Conservation (phyloP, 495 filamentous ascomycete species). For the Apiosordaria backusii region DNA sequence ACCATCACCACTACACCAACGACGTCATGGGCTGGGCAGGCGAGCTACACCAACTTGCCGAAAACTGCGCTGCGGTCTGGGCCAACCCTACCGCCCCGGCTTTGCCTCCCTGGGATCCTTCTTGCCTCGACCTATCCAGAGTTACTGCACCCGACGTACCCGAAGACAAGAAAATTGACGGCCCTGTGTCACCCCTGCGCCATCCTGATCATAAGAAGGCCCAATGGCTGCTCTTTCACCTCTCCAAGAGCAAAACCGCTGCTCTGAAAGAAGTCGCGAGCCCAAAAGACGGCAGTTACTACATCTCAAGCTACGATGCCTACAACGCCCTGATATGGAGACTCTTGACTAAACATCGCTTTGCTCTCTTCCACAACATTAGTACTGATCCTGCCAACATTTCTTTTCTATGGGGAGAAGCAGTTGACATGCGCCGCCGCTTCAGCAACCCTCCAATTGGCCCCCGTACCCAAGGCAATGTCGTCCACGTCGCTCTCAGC, state of each 20-base stretch:
- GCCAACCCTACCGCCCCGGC: constrained; percentile 20
- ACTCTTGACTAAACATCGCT: constrained; percentile 33
- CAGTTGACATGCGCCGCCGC: constrained; percentile 41
- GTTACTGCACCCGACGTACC: constrained; percentile 27
- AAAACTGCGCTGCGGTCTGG: constrained; percentile 40
- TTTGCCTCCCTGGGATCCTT: constrained; percentile 36
- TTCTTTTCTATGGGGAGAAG: constrained; percentile 29
- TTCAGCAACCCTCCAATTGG: constrained; percentile 28
- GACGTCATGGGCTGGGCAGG: constrained; percentile 44
- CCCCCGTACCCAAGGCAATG: constrained; percentile 35
- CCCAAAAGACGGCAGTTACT: constrained; percentile 20
- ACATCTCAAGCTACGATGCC: constrained; percentile 46
- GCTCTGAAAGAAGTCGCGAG: constrained; percentile 38
- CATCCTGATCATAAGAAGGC: constrained; percentile 32
- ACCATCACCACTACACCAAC: constrained; percentile 44
- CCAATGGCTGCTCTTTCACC: constrained; percentile 37
- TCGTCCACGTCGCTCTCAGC: constrained; percentile 32
- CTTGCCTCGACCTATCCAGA: constrained; percentile 34
- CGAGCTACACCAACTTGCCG: constrained; percentile 40
- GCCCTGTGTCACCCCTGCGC: constrained; percentile 25
- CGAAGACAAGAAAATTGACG: constrained; percentile 30
- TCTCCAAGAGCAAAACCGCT: constrained; percentile 42
- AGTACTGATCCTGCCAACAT: constrained; percentile 22
- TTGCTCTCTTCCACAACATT: constrained; percentile 29
- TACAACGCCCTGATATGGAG: constrained; percentile 41